phyloP scores from a whole-genome alignment of 148 eudicot species.

The Suaeda aralocaspica region DNA sequence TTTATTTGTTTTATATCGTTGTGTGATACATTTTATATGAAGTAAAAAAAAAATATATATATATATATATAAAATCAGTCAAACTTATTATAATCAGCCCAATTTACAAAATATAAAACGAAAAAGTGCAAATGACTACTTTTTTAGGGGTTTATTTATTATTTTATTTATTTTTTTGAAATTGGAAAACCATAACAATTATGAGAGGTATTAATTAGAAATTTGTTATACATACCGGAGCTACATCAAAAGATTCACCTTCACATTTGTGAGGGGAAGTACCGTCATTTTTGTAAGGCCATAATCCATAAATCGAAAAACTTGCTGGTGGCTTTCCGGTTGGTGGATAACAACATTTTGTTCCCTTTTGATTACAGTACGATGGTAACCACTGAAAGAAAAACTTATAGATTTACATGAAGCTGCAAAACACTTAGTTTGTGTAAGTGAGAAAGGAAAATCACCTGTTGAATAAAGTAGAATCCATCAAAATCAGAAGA shows the following conservation, averaged over 20 bases:
- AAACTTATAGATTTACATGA: too few species aligned
- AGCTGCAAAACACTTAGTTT: background rate
- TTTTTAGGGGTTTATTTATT: too few species aligned
- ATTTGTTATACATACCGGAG: conserved; percentile 15
- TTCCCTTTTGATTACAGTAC: conserved; percentile 23
- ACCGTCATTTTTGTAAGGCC: conserved; percentile 20
- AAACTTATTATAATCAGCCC: too few species aligned
- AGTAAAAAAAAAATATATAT: too few species aligned
- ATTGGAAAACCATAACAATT: too few species aligned
- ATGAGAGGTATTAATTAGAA: too few species aligned
- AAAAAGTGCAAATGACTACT: too few species aligned
- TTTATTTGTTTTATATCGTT: too few species aligned
- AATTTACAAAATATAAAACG: too few species aligned
- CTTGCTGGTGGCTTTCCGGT: conserved; percentile 13
- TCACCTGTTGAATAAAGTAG: conserved; percentile 19
- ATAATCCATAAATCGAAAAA: conserved; percentile 21
- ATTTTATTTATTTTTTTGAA: too few species aligned
- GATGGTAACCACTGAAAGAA: conserved; percentile 25
- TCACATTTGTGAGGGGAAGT: conserved; percentile 3
- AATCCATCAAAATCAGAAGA: conserved; percentile 10
- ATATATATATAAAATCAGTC: too few species aligned
- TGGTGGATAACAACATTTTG: conserved; percentile 26
- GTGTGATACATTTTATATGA: too few species aligned
- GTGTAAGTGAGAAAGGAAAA: background rate
- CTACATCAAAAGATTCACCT: conserved; percentile 5